Evolutionary conservation across 805 yeast genomes (phyloP).

Genomic region (Candida verbasci): DNA sequence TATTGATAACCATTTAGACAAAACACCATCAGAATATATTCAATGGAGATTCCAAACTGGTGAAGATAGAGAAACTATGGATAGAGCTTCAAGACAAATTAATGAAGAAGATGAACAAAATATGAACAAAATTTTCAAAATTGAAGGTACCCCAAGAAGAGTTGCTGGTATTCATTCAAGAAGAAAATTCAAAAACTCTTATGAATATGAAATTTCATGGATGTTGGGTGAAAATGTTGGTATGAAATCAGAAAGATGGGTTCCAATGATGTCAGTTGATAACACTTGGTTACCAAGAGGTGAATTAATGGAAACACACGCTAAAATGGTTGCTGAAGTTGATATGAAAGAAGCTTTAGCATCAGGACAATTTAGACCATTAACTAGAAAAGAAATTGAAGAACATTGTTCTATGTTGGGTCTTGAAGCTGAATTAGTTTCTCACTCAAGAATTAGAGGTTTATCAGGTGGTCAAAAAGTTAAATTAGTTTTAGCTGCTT

Average conservation of each 20-base stretch:
- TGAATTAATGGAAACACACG: constrained; percentile 79
- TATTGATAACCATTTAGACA: constrained; percentile 97
- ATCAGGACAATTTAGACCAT: constrained; percentile 99
- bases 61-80: constrained; percentile 99
- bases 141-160: constrained; percentile 98
- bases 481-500: constrained; percentile 98
- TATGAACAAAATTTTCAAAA: constrained; percentile 99
- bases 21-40: constrained; percentile 99
- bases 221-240: constrained; percentile 97
- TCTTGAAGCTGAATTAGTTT: constrained; percentile 97
- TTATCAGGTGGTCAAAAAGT: constrained; percentile 99
- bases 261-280: constrained; percentile 99
- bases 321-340: constrained; percentile 99
- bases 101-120: constrained; percentile 95
- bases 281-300: constrained; percentile 99
- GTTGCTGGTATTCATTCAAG: constrained; percentile 90
- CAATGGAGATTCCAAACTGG: constrained; percentile 99
- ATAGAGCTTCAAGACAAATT: constrained; percentile 98
- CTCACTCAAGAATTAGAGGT: constrained; percentile 99
- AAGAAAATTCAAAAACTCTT: constrained; percentile 99
- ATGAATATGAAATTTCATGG: constrained; percentile 99
- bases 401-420: constrained; percentile 98
- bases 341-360: constrained; percentile 99
- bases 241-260: constrained; percentile 99
- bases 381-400: constrained; percentile 99